These are phyloP conservation scores for Fusarium proliferatum DNA, from an alignment of 2,329 filamentous ascomycete genomes.

Conservation along the genomic window DNA sequence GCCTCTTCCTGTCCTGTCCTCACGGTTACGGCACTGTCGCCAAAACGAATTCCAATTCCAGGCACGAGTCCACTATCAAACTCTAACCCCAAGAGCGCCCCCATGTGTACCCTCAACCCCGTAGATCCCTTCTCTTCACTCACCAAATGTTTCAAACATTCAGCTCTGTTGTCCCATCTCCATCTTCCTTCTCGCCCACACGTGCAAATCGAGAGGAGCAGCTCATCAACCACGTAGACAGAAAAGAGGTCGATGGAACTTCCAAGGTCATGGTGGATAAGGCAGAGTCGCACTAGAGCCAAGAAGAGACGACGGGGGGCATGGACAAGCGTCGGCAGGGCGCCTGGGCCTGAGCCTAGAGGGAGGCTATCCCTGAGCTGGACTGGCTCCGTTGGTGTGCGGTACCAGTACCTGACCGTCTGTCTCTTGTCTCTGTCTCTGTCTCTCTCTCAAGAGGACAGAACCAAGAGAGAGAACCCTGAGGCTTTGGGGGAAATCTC, in stretches of 20 bases:
- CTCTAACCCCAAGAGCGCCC: background rate
- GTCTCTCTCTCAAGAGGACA: background rate
- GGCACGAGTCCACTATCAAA: conserved; percentile 32
- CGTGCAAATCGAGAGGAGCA: conserved; percentile 5
- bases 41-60: conserved; percentile 13
- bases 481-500: conserved; percentile 14
- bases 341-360: conserved; percentile 40
- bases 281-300: conserved; percentile 34
- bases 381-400: conserved; percentile 3
- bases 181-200: background rate
- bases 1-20: background rate
- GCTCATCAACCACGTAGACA: conserved; percentile 27
- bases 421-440: background rate
- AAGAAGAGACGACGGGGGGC: conserved; percentile 27
- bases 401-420: conserved; percentile 18
- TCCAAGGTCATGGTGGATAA: conserved; percentile 30
- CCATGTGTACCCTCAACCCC: background rate
- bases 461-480: background rate
- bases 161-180: background rate
- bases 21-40: conserved; percentile 5
- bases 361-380: conserved; percentile 28
- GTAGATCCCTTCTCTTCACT: conserved; percentile 9
- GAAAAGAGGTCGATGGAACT: conserved; percentile 24
- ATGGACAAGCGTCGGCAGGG: conserved; percentile 39
- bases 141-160: conserved; percentile 21